Percentiles rank a stretch among this genome's conserved stretches.
phyloP scores from a whole-genome alignment of 23 red algal genomes.

The Gracilariopsis chorda region DNA sequence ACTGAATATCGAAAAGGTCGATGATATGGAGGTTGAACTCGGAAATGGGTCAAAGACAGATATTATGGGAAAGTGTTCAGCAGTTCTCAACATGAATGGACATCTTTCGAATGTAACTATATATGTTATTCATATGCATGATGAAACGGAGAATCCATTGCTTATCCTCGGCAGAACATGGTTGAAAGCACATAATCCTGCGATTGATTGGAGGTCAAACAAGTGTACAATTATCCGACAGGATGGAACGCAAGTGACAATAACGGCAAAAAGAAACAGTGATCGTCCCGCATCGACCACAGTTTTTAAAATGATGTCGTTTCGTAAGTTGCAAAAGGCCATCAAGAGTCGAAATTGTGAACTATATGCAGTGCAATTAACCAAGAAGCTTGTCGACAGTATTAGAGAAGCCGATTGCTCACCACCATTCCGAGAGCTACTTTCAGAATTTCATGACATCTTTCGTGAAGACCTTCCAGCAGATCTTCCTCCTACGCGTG shows the following conservation, averaged over 20 bases:
- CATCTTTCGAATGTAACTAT: conserved; percentile 2
- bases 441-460: not conserved
- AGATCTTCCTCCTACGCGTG: not conserved
- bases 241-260: conserved; percentile 7
- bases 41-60: conserved; percentile 15
- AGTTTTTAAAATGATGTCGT: conserved; percentile 14
- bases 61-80: not conserved
- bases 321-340: not conserved
- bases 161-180: not conserved
- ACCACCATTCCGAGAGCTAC: not conserved
- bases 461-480: not conserved
- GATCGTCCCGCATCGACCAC: too few relatives aligned
- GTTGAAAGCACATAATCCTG: not conserved
- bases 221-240: not conserved
- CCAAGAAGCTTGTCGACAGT: too few relatives aligned
- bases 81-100: conserved; percentile 1
- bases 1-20: not conserved
- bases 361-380: too few relatives aligned
- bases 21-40: not conserved
- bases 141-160: not conserved
- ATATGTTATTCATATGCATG: not conserved
- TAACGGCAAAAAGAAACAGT: not conserved
- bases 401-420: too few relatives aligned
- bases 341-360: too few relatives aligned
- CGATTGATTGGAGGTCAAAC: conserved; percentile 1